Base-by-base conservation (phyloP, 371 early-diverging fungal genomes). In the Mortierella sp. region DNA sequence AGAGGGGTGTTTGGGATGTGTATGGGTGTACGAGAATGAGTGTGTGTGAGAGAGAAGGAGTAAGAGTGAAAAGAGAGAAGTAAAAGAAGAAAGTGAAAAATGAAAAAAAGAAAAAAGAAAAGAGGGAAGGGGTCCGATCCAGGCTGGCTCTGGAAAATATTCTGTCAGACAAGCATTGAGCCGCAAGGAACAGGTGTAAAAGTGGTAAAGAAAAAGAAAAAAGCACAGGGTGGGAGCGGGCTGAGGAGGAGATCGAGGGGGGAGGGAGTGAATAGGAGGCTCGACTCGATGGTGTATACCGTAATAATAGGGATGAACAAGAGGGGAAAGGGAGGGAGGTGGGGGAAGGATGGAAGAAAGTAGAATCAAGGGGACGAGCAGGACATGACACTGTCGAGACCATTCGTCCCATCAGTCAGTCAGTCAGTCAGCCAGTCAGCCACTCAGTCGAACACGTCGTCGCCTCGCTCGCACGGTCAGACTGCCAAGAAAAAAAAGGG, bases 271-370 rank as follows among this genome's bases (percentile, higher is more conserved):
- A n/a, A n/a, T n/a, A n/a, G n/a, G n/a, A n/a, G n/a, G n/a, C n/a
- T n/a, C n/a, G n/a, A n/a, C n/a, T n/a, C n/a, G n/a, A 26, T 45
- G 50, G 45, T 45, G 67, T 31, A 66, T 68, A 67, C 63, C 40
- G 40, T 26, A 58, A 52, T 63, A 45, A 45, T n/a, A 40, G 48
- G 68, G 74, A 47, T 50, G 61, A 48, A 34, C 26, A 31, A 64
- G 24, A 50, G 39, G 39, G 45, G n/a, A 40, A 53, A 58, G 43
- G 24, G 44, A 44, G 43, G 37, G 24, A 34, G 19, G 47, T 39
- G 26, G 52, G 31, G 64, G 65, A 64, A 40, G 31, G 34, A n/a
- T 41, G 47, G 53, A 69, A 53, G 39, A 39, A 69, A 69, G 43
- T 37, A 41, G 70, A 55, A 44, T 39, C 31, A 26, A 66, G 29